Evolutionary conservation across 495 filamentous ascomycete genomes (phyloP).

Genomic region (Talaromyces ruber): DNA sequence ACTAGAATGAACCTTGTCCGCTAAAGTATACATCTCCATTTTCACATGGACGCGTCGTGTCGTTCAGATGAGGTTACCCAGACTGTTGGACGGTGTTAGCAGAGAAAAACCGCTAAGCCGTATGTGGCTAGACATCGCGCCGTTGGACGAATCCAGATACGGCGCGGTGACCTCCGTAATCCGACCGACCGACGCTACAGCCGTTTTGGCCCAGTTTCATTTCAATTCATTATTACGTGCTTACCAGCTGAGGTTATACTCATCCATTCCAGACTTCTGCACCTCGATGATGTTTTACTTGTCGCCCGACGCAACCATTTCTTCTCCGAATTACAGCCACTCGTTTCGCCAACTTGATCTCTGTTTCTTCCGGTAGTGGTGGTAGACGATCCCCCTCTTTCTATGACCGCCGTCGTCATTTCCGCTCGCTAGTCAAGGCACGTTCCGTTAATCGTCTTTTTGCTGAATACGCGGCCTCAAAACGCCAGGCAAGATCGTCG

Average conservation of each 20-base stretch:
- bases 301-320: not conserved
- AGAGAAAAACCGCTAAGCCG: not conserved
- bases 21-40: not conserved
- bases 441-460: not conserved
- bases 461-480: not conserved
- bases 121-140: not conserved
- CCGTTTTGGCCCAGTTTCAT: not conserved
- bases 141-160: not conserved
- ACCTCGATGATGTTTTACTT: not conserved
- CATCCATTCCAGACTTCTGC: not conserved
- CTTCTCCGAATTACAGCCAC: not conserved
- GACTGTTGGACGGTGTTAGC: not conserved
- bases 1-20: not conserved
- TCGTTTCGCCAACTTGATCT: not conserved
- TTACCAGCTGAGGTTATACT: not conserved
- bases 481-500: not conserved
- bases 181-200: not conserved
- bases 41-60: not conserved
- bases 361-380: not conserved
- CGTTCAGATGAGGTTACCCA: not conserved
- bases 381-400: not conserved
- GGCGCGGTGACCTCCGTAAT: slow-evolving; percentile 1
- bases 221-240: not conserved
- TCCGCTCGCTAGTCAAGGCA: not conserved
- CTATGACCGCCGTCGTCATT: not conserved